Base-by-base conservation (phyloP, 495 filamentous ascomycete genomes). In the Aspergillus sclerotioniger region DNA sequence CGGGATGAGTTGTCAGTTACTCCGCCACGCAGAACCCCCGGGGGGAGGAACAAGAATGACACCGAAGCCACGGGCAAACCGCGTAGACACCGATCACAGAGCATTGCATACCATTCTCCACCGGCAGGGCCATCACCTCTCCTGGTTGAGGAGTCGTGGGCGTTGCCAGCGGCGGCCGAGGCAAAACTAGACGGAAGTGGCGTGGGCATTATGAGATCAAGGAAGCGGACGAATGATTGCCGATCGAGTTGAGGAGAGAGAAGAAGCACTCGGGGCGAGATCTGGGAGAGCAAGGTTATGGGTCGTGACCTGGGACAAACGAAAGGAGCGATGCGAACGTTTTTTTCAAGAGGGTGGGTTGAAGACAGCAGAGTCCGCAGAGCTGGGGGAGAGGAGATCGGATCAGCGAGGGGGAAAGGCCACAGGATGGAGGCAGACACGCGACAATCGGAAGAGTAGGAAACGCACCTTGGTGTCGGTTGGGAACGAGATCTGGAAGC, bases 151-250 rank as follows among this genome's bases (percentile, higher is more conserved):
- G 83, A 76, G 67, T 76, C 81, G 57, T 81, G 73, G 63, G 76
- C 84, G 73, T 90, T 88, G 69, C 87, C 88, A 62, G 89, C 88
- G 62, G 89, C 88, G 59, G 89, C 88, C 62, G 88, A 90, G 68
- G 89, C 89, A 80, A 92, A 92, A 82, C 87, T 90, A 59, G 89
- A 90, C 60, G 87, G 82, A 65, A 91, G 83, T 75, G 87, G 85
- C 70, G 87, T 85, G 74, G 87, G 82, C 89, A 92, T 92, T 68
- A 66, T 78, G 70, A 49, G 56, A 46, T 52, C 13, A 16, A 57
- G 54, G 58, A 50, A 58, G 48, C 59, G 53, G 35, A 28, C 59
- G 53, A 47, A 50, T 47, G 8, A 57, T 58, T 39, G 51, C 32
- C 37, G 49, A 50, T 12, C 35, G 49, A 49, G 55, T 31, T 15